A percentile compares a stretch with the other conserved stretches of the same genome.
Evolutionary conservation across 2,329 filamentous ascomycete species (phyloP).

Genomic region (Cladosporium sp.): DNA sequence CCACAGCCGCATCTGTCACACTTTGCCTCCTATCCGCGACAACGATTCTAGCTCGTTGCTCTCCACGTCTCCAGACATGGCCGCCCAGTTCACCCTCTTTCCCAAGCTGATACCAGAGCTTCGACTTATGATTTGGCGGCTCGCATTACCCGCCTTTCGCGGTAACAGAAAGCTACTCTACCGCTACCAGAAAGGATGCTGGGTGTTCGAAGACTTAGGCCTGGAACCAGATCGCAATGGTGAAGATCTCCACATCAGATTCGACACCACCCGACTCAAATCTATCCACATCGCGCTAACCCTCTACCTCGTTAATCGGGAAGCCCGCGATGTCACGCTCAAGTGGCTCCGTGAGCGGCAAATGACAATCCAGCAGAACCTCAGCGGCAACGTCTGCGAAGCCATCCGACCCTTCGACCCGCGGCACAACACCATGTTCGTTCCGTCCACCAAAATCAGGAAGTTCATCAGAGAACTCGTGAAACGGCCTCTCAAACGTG

Average conservation of each 20-base stretch:
- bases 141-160: background rate
- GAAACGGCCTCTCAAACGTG: background rate
- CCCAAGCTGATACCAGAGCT: constrained; percentile 13
- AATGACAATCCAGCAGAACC: background rate
- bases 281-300: background rate
- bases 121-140: constrained; percentile 4
- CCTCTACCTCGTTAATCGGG: constrained; percentile 8
- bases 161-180: background rate
- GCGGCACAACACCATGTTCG: constrained; percentile 4
- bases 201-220: constrained; percentile 6
- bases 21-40: too few species aligned
- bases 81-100: constrained; percentile 12
- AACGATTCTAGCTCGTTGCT: too few species aligned
- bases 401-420: constrained; percentile 5
- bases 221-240: constrained; percentile 13
- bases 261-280: constrained; percentile 4
- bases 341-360: constrained; percentile 6
- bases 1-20: too few species aligned
- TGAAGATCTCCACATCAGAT: constrained; percentile 3
- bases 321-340: constrained; percentile 10
- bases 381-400: background rate
- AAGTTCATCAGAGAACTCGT: background rate
- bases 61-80: background rate
- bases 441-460: background rate
- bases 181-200: background rate